A percentile compares a stretch with the other conserved stretches of the same genome.
Conservation (phyloP, 768 basidiomycete species). For the Mycena metata region DNA sequence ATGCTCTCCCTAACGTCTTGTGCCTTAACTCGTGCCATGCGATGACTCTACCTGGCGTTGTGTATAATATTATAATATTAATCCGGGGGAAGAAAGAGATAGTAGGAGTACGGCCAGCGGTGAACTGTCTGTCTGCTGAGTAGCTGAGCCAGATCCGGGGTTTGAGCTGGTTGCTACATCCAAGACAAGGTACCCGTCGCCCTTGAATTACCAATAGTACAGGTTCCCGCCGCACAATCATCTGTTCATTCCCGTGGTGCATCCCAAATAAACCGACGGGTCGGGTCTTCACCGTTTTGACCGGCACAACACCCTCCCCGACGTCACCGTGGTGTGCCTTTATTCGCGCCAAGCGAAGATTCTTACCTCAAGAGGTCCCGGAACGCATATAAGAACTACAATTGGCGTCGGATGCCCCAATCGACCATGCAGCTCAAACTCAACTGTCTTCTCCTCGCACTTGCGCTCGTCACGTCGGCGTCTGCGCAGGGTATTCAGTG, state of each 20-base stretch:
- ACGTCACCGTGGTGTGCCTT: constrained; percentile 5
- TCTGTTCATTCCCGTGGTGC: constrained; percentile 1
- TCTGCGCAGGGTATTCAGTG: background rate
- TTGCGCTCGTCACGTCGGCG: too few relatives aligned
- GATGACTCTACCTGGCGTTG: constrained; percentile 1
- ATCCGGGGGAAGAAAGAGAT: constrained; percentile 3
- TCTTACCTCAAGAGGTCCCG: constrained; percentile 4
- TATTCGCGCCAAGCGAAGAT: background rate
- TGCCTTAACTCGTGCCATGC: constrained; percentile 1
- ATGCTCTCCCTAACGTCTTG: constrained; percentile 1
- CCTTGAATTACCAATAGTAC: constrained; percentile 3
- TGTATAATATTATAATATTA: constrained; percentile 2
- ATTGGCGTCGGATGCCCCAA: constrained; percentile 5
- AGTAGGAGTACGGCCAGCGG: constrained; percentile 5
- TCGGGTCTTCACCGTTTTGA: constrained; percentile 4
- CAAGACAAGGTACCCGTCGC: background rate
- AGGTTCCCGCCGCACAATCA: constrained; percentile 4
- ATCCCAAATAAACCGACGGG: constrained; percentile 1
- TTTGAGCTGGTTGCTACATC: background rate
- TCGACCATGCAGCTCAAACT: constrained; percentile 4
- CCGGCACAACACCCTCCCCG: constrained; percentile 5
- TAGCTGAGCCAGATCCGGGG: constrained; percentile 1
- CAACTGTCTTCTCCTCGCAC: constrained; percentile 2
- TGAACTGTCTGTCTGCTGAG: constrained; percentile 1
- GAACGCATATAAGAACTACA: constrained; percentile 4